Conservation (phyloP, 495 filamentous ascomycete genomes). For the Trichoderma erinaceum region DNA sequence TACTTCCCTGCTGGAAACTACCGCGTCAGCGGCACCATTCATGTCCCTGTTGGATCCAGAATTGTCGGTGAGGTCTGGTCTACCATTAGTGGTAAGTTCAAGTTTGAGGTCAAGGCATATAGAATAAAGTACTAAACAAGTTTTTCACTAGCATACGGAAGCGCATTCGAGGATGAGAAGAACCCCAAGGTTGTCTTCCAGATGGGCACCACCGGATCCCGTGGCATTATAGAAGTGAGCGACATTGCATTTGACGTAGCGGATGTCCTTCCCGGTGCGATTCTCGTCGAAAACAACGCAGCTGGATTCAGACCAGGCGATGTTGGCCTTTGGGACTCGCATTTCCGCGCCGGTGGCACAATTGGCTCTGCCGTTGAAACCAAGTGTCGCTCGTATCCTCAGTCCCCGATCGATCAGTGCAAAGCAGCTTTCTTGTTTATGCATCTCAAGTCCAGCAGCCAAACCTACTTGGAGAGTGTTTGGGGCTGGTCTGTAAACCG, state of each 20-base stretch:
- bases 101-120: not conserved
- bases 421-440: conserved; percentile 47
- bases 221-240: conserved; percentile 51
- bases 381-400: conserved; percentile 25
- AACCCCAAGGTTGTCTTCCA: conserved; percentile 50
- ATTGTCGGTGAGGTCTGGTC: conserved; percentile 42
- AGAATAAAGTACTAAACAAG: conserved; percentile 27
- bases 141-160: conserved; percentile 21
- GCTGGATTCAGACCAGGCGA: conserved; percentile 39
- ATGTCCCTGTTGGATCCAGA: conserved; percentile 49
- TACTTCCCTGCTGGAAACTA: conserved; percentile 45
- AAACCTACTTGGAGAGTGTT: conserved; percentile 52
- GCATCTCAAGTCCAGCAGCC: conserved; percentile 42
- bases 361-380: conserved; percentile 39
- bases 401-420: conserved; percentile 31
- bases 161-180: conserved; percentile 41
- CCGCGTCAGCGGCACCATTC: conserved; percentile 38
- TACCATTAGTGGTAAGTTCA: conserved; percentile 32
- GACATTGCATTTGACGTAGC: conserved; percentile 51
- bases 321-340: conserved; percentile 51
- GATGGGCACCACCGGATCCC: conserved; percentile 48
- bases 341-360: conserved; percentile 53
- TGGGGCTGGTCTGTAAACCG: conserved; percentile 52
- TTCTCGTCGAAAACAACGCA: conserved; percentile 45
- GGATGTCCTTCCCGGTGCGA: conserved; percentile 46